Base-by-base conservation (phyloP, 2,329 filamentous ascomycete species). In the Exophiala calicioides region DNA sequence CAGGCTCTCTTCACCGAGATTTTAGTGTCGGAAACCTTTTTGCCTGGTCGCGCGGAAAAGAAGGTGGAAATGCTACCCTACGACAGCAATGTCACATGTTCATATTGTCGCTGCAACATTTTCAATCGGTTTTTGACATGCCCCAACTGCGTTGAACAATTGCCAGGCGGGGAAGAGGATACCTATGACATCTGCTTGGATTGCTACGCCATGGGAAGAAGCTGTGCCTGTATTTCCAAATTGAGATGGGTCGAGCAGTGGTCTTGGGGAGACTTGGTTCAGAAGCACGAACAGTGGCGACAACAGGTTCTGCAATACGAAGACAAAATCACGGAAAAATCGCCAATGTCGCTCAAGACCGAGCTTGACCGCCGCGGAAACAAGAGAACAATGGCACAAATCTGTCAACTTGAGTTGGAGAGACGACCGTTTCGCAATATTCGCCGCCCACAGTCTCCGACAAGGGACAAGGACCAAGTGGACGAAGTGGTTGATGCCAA, bases 121-220 rank as follows among this genome's bases (percentile, higher is more conserved):
- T 97, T 97, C 76, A 98, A 98, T 66, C 81, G 90, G 3, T 98
- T 98, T 62, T 70, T 98, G 18, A 95, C 90, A 3, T 98, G 93
- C 72, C 88, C 88, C 48, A 80, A 84, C 42, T 98, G 93, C 65
- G 79, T 88, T 34, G 77, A 84, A 26, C 73, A 77, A 37, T 74
- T 88, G 15, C 73, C 79, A 8, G 78, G 79, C 49, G 86, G 82
- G 23, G 85, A 89, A 44, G 88, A 84, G 23, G 82, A 97, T 62
- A 88, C 88, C 0, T 98, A 97, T 64, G 93, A 98, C 65, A 78
- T 98, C 16, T 98, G 93, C 62, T 90, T 98, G 87, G 93, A 98
- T 58, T 98, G 93, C 63, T 98, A 95, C 62, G 86, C 84, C n/a
- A 95, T 97, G 86, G 93, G 93, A 16, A 82, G 93, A 40, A 95